phyloP scores from a whole-genome alignment of 179 eudicot species.

The Kewa caespitosa region DNA sequence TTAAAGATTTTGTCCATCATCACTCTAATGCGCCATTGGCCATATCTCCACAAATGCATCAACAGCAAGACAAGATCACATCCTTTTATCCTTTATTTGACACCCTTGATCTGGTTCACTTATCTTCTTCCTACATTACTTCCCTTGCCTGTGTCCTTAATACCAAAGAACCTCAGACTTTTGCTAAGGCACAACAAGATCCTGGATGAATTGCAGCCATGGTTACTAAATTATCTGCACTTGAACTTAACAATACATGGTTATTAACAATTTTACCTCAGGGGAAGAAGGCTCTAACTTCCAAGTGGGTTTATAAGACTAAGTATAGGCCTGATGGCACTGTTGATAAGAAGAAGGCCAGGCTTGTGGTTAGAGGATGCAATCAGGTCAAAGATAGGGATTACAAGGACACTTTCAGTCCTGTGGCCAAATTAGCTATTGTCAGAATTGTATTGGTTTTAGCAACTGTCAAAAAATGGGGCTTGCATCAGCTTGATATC shows the following conservation, averaged over 20 bases:
- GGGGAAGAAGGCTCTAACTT: not conserved
- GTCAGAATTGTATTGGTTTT: not conserved
- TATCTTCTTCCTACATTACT: not conserved
- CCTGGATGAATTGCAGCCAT: not conserved
- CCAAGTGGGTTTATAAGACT: not conserved
- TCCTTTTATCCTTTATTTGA: not conserved
- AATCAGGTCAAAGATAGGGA: not conserved
- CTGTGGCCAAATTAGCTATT: not conserved
- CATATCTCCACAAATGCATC: not conserved
- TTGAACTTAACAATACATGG: not conserved
- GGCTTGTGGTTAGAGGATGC: not conserved
- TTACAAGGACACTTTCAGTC: not conserved
- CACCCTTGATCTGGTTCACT: not conserved
- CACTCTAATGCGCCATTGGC: not conserved
- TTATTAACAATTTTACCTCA: not conserved
- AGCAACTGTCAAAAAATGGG: not conserved
- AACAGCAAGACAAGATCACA: not conserved
- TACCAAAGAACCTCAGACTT: not conserved
- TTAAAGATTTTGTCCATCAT: not conserved
- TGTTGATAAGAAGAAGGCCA: not conserved
- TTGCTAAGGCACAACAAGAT: not conserved
- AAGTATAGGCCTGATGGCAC: not conserved
- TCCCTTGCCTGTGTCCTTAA: not conserved
- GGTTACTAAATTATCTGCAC: not conserved
- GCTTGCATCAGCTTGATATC: not conserved